These are phyloP conservation scores for Acacia concinna DNA, from an alignment of 331 rosid genomes.

Conservation along the genomic window DNA sequence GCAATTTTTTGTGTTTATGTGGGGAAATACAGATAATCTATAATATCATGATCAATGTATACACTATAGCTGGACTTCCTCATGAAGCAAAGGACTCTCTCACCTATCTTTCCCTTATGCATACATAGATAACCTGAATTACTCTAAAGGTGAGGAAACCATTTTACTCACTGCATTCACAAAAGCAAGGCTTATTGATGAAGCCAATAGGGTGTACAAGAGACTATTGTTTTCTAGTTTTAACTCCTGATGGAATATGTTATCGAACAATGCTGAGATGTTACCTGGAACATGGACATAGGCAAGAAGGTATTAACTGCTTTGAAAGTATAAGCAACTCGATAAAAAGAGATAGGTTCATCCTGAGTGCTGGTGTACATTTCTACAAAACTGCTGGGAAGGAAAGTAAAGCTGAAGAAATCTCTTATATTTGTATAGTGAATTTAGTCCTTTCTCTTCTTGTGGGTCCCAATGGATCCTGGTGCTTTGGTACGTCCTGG, in stretches of 20 bases:
- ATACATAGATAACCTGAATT: slow-evolving; percentile 56
- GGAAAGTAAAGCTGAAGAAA: slow-evolving; percentile 52
- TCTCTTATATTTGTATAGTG: neutral
- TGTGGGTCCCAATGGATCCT: neutral
- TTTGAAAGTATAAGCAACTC: slow-evolving; percentile 53
- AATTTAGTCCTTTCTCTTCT: neutral
- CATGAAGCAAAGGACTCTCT: slow-evolving; percentile 58
- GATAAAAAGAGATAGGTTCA: slow-evolving; percentile 59
- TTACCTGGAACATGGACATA: slow-evolving; percentile 63
- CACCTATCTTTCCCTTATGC: slow-evolving; percentile 71
- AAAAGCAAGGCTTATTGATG: slow-evolving; percentile 49
- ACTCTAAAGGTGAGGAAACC: slow-evolving; percentile 65
- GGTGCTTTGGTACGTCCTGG: neutral
- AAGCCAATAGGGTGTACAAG: slow-evolving; percentile 71
- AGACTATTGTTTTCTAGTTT: slow-evolving; percentile 49
- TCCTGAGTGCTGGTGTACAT: slow-evolving; percentile 81
- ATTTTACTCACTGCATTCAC: slow-evolving; percentile 19
- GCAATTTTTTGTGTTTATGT: slow-evolving; percentile 26
- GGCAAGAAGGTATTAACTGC: slow-evolving; percentile 62
- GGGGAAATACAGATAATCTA: slow-evolving; percentile 73
- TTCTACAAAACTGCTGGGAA: slow-evolving; percentile 58
- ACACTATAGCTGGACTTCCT: slow-evolving; percentile 67
- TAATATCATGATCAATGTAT: slow-evolving; percentile 81
- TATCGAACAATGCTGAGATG: slow-evolving; percentile 68
- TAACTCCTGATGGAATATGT: slow-evolving; percentile 66